These are phyloP conservation scores for Phaeodactylum tricornutum DNA, from an alignment of 108 stramenopile species.

Conservation along the genomic window DNA sequence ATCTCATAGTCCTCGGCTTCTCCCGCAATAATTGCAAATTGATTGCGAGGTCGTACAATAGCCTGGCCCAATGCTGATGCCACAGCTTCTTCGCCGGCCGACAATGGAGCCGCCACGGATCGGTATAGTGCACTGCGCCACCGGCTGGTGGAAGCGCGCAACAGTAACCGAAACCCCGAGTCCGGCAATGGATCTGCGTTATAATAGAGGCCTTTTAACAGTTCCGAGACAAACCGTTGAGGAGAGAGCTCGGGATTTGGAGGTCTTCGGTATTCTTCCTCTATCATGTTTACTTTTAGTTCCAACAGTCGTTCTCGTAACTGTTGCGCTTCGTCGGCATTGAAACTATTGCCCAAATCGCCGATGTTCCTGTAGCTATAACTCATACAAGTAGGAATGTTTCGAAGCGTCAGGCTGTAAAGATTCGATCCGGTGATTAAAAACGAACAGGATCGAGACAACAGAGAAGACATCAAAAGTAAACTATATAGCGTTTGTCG, in stretches of 20 bases:
- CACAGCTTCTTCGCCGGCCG: constrained; percentile 16
- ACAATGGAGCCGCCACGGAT: constrained; percentile 40
- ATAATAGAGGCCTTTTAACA: constrained; percentile 14
- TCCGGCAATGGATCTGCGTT: constrained; percentile 17
- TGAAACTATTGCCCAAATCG: too few species aligned
- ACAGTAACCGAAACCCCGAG: constrained; percentile 18
- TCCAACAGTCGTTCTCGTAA: constrained; percentile 18
- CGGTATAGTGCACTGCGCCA: constrained; percentile 30
- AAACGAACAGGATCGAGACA: too few species aligned
- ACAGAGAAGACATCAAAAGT: too few species aligned
- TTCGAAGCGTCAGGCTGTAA: too few species aligned
- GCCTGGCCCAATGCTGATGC: constrained; percentile 28
- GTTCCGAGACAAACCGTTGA: constrained; percentile 13
- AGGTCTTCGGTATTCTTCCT: constrained; percentile 18
- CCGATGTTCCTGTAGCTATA: too few species aligned
- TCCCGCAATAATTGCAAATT: constrained; percentile 64
- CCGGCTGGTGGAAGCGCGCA: constrained; percentile 17
- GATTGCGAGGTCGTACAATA: constrained; percentile 42
- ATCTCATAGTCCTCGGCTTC: constrained; percentile 19
- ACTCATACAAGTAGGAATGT: too few species aligned
- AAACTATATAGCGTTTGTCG: too few species aligned
- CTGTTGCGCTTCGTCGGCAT: too few species aligned
- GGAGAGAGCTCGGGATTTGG: constrained; percentile 34
- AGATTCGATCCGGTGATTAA: too few species aligned
- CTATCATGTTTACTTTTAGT: constrained; percentile 4